These are phyloP conservation scores for Planoprotostelium fungivorum DNA, from an alignment of 78 protist genomes.

Conservation along the genomic window DNA sequence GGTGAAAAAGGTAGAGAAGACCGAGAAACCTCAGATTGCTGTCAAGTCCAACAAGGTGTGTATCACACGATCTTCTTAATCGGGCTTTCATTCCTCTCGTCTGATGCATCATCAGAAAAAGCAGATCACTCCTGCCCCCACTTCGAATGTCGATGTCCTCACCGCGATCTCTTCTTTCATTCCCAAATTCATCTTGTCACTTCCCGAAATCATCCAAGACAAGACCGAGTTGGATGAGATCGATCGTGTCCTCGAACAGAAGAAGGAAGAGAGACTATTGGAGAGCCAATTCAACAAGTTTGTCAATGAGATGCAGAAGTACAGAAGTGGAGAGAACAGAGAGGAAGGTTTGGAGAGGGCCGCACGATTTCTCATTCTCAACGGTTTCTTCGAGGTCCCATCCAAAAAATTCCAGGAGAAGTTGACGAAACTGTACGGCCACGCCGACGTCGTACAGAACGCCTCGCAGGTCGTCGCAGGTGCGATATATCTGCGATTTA, in stretches of 20 bases:
- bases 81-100: too few species aligned
- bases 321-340: neutral
- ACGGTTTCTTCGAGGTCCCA: neutral
- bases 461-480: neutral
- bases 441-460: neutral
- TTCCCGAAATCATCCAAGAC: too few species aligned
- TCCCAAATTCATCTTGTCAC: too few species aligned
- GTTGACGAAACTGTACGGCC: neutral
- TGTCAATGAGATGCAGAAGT: neutral
- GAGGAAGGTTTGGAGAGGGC: neutral
- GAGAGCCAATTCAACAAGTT: neutral
- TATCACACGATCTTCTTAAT: too few species aligned
- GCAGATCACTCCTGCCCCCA: too few species aligned
- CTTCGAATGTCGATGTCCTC: too few species aligned
- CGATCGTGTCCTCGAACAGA: neutral
- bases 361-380: neutral
- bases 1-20: too few species aligned
- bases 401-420: neutral
- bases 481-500: neutral
- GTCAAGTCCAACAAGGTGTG: too few species aligned
- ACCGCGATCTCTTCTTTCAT: too few species aligned
- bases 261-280: neutral
- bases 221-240: neutral
- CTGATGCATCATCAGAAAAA: too few species aligned
- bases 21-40: too few species aligned